Percentiles rank a stretch among this genome's conserved stretches.
These are phyloP conservation scores for Didymella sp. DNA, from an alignment of 2,329 filamentous ascomycete genomes.

Conservation along the genomic window DNA sequence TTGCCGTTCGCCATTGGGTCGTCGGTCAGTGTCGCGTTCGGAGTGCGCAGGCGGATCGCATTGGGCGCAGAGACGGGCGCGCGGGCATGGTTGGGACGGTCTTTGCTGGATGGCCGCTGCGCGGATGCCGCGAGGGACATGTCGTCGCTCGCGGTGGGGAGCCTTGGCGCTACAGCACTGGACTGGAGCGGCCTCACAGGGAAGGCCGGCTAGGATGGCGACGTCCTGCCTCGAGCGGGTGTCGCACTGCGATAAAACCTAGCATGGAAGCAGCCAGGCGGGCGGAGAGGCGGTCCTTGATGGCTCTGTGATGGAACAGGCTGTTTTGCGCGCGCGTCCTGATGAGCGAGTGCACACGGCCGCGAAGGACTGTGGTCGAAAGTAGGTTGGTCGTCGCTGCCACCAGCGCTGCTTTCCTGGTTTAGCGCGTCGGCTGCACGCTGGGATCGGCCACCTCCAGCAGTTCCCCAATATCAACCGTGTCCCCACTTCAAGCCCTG, in stretches of 20 bases:
- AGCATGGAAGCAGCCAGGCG: conserved; percentile 49
- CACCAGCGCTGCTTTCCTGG: conserved; percentile 12
- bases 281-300: conserved; percentile 36
- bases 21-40: conserved; percentile 54
- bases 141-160: conserved; percentile 43
- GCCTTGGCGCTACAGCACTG: conserved; percentile 44
- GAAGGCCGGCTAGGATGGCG: conserved; percentile 48
- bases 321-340: conserved; percentile 37
- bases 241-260: conserved; percentile 48
- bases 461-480: conserved; percentile 20
- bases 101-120: conserved; percentile 50
- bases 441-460: conserved; percentile 20
- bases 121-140: conserved; percentile 49
- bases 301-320: conserved; percentile 46
- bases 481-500: conserved; percentile 16
- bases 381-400: conserved; percentile 19
- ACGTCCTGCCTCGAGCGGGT: conserved; percentile 52
- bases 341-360: conserved; percentile 46
- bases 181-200: conserved; percentile 45
- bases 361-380: conserved; percentile 31
- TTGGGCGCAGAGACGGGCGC: conserved; percentile 45
- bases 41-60: conserved; percentile 50
- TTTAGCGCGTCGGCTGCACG: conserved; percentile 15
- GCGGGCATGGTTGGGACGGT: conserved; percentile 53
- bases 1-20: conserved; percentile 52